phyloP scores from a whole-genome alignment of 2,329 filamentous ascomycete species.

The Gliomastix tumulicola region DNA sequence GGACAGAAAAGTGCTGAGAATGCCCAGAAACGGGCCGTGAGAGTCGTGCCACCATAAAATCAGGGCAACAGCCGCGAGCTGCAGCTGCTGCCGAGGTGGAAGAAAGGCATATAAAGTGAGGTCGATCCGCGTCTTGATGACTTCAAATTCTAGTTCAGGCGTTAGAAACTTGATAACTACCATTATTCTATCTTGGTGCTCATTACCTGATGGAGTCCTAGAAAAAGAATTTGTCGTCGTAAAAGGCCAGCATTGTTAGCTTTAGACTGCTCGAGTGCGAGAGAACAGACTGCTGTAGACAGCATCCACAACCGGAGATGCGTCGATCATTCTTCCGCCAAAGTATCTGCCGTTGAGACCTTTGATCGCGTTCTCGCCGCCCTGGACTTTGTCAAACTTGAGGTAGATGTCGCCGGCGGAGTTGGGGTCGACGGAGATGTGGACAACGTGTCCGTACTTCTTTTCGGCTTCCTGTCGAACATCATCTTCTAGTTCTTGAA shows the following conservation, averaged over 20 bases:
- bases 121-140: too few relatives aligned
- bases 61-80: too few relatives aligned
- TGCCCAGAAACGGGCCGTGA: too few relatives aligned
- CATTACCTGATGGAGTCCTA: slow-evolving; percentile 40
- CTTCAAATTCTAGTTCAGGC: background rate
- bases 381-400: slow-evolving; percentile 93
- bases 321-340: slow-evolving; percentile 86
- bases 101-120: too few relatives aligned
- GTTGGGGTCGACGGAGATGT: slow-evolving; percentile 91
- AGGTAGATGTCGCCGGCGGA: slow-evolving; percentile 95
- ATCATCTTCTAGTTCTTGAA: slow-evolving; percentile 90
- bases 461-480: slow-evolving; percentile 86
- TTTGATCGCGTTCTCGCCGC: slow-evolving; percentile 95
- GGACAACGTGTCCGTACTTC: slow-evolving; percentile 95
- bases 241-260: slow-evolving; percentile 51
- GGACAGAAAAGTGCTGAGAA: too few relatives aligned
- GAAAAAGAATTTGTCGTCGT: slow-evolving; percentile 29
- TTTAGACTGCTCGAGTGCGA: slow-evolving; percentile 73
- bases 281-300: slow-evolving; percentile 97
- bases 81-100: too few relatives aligned
- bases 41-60: too few relatives aligned
- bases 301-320: slow-evolving; percentile 92
- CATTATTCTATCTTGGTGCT: too few relatives aligned
- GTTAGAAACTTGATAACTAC: slow-evolving; percentile 9
- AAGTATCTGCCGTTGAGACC: slow-evolving; percentile 96